These are phyloP conservation scores for Salvia miltiorrhiza DNA, from an alignment of 257 asterid species.

Conservation along the genomic window DNA sequence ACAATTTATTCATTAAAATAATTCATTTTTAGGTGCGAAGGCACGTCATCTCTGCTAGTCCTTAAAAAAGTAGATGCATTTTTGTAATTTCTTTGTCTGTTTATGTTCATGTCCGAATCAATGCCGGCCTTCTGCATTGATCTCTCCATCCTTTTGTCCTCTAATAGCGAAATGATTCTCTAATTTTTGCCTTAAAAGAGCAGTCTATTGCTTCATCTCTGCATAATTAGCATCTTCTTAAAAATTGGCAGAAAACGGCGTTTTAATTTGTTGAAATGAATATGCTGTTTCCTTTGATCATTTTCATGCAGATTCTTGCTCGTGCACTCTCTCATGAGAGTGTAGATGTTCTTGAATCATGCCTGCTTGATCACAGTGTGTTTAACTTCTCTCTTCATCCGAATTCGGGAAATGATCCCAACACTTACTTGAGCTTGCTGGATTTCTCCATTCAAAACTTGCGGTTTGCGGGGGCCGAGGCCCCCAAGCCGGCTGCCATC, in stretches of 20 bases:
- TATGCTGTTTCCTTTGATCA: not conserved
- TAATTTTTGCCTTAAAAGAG: slow-evolving; percentile 1
- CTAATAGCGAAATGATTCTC: slow-evolving; percentile 24
- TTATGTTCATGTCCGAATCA: slow-evolving; percentile 18
- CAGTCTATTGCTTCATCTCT: not conserved
- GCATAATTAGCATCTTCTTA: not conserved
- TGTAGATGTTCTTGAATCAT: slow-evolving; percentile 31
- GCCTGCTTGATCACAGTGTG: slow-evolving; percentile 42
- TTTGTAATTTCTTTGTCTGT: slow-evolving; percentile 21
- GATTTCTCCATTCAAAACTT: slow-evolving; percentile 69
- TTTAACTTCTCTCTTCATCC: slow-evolving; percentile 46
- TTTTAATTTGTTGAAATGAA: not conserved
- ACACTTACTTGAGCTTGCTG: slow-evolving; percentile 39
- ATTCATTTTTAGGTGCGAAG: too few relatives aligned
- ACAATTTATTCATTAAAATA: too few relatives aligned
- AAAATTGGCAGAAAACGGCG: slow-evolving; percentile 17
- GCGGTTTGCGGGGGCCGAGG: slow-evolving; percentile 31
- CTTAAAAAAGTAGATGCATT: not conserved
- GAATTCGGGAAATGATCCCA: slow-evolving; percentile 20
- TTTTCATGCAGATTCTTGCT: slow-evolving; percentile 16
- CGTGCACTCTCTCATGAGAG: slow-evolving; percentile 14
- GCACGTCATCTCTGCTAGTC: too few relatives aligned
- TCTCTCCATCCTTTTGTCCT: slow-evolving; percentile 31
- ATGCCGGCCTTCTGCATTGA: slow-evolving; percentile 27
- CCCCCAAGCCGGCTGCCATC: slow-evolving; percentile 61